These are phyloP conservation scores for Striga hermonthica DNA, from an alignment of 305 asterid genomes.

Conservation along the genomic window DNA sequence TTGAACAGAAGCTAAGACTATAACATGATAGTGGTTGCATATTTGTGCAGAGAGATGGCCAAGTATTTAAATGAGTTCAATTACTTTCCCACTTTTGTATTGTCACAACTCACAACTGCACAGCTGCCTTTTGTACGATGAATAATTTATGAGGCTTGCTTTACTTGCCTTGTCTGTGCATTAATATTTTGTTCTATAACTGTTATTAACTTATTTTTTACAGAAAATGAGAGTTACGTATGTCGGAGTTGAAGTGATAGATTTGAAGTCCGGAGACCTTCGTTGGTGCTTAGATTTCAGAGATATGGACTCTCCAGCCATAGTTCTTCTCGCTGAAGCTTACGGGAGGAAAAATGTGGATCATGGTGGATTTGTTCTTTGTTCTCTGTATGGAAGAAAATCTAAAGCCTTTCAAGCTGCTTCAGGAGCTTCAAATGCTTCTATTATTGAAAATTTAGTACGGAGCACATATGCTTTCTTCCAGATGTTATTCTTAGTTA, in stretches of 20 bases:
- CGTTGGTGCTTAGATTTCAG: constrained; percentile 99
- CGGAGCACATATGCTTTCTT: constrained; percentile 25
- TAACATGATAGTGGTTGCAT: constrained; percentile 23
- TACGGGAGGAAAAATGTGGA: constrained; percentile 79
- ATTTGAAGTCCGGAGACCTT: constrained; percentile 82
- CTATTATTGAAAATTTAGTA: constrained; percentile 72
- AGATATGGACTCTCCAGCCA: constrained; percentile 94
- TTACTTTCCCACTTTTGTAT: constrained; percentile 8
- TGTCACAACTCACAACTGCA: not conserved
- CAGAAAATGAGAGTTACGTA: constrained; percentile 93
- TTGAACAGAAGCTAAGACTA: not conserved
- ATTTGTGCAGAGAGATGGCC: constrained; percentile 15
- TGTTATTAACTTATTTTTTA: constrained; percentile 35
- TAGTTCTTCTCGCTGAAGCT: constrained; percentile 71
- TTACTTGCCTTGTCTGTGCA: constrained; percentile 15
- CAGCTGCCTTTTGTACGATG: constrained; percentile 11
- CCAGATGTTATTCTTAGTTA: constrained; percentile 20
- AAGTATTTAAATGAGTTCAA: not conserved
- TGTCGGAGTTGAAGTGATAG: constrained; percentile 85
- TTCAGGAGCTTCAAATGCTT: constrained; percentile 80
- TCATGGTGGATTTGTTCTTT: constrained; percentile 82
- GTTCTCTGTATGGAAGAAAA: constrained; percentile 93
- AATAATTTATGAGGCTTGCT: constrained; percentile 3
- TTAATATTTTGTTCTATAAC: constrained; percentile 19
- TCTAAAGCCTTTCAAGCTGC: constrained; percentile 98